Evolutionary conservation across 2,329 filamentous ascomycete genomes (phyloP), one percentile per base, ranked within the genome.

Genomic region (Ceratocystis huliohia): DNA sequence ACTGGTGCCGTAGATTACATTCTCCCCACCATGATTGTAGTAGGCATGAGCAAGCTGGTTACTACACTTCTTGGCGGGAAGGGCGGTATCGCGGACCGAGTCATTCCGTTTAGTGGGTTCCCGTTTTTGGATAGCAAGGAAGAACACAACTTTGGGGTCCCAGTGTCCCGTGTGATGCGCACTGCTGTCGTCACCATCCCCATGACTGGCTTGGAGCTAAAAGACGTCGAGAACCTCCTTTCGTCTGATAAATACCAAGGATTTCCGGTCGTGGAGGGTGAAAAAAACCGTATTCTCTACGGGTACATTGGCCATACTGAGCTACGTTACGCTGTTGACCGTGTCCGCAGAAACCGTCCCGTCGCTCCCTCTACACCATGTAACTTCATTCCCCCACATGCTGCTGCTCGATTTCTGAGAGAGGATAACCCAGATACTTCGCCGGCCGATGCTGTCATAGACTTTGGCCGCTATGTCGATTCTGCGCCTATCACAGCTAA

Each of bases 101-200:
- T 96, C 90, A 99, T 99, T 71, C 96, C 91, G 88, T 96, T 96
- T 77, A 97, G 91, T 71, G 94, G 94, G 0, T 96, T 96, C 72
- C 94, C 94, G 0, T 99, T 95, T 76, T 81, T 99, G 2, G 94
- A 99, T 77, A 95, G 89, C 75, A 99, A 99, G 74, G 93, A 97
- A 75, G 94, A 97, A 67, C 92, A 96, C 76, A 92, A 92, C 65
- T 96, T 97, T 75, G 93, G 92, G 61, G 92, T 97, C 0, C 88
- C 94, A 0, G 94, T 97, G 8, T 94, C 90, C 0, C 84, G 89
- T 69, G 90, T 89, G 69, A 96, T 97, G 92, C 92, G 87, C 1
- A 83, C 82, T 1, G 84, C 89, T 64, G 82, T 92, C 0, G 84
- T 89, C 1, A 84, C 86, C 0, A 81, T 99, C 6, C 88, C 91